Base-by-base conservation (phyloP, 371 early-diverging fungal genomes). In the Mucor velutinosus region DNA sequence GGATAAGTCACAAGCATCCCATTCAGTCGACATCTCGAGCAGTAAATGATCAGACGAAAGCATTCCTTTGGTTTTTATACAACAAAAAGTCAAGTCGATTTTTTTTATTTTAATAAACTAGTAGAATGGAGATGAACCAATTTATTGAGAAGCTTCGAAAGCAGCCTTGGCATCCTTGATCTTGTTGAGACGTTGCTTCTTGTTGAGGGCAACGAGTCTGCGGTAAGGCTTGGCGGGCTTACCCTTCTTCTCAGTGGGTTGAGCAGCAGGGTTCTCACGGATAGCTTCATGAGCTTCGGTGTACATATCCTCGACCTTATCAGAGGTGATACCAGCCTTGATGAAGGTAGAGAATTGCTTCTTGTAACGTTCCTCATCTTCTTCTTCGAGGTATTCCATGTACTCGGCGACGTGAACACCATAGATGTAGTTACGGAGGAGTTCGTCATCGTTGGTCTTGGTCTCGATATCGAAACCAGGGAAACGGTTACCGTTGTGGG, bases 401-500 rank as follows among this genome's bases (percentile, higher is more conserved):
- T 99, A 99, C 75, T 98, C 96, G 70, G 96, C 91, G 67, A 99
- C 96, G 90, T 97, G 97, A 76, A 97, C 93, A 86, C 99, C 99
- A 84, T 94, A 98, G 88, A 99, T 99, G 94, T 98, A 98, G 80
- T 93, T 91, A 83, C 95, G 93, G 72, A 99, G 91, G 66, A 93
- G 86, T 82, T 99, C 97, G 74, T 98, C 89, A 78, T 99, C 97
- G 76, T 98, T 91, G 77, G 87, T 81, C 90, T 98, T 96, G 79
- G 89, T 78, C 76, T 90, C 91, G 62, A 90, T 85, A 87, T 95
- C 94, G 88, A 90, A 99, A 81, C 99, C 99, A 76, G 96, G 97
- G 94, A 99, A 99, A 81, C 98, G 96, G 86, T 89, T 90, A 87
- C 97, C 98, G 75, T 90, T 89, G 96, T 99, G 99, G 77, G 99